phyloP scores from a whole-genome alignment of 257 asterid genomes.

The Osmanthus fragrans region DNA sequence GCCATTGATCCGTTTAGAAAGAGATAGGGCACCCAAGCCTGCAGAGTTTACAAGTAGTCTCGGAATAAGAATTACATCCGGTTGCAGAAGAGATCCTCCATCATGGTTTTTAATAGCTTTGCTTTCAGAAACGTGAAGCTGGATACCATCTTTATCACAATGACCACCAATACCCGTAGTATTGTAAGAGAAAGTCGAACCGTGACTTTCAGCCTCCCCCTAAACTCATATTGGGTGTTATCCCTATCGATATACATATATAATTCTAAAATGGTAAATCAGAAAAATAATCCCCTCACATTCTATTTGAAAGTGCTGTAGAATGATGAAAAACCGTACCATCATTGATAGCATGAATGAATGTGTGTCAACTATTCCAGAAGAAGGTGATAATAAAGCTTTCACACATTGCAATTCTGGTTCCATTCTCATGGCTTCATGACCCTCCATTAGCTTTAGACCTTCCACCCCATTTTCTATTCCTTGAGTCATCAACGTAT shows the following conservation, averaged over 20 bases:
- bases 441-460: slow-evolving; percentile 58
- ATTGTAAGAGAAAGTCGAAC: slow-evolving; percentile 63
- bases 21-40: slow-evolving; percentile 67
- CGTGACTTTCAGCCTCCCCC: slow-evolving; percentile 92
- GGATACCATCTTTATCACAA: slow-evolving; percentile 37
- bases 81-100: slow-evolving; percentile 35
- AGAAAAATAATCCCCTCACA: background rate
- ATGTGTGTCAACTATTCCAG: slow-evolving; percentile 77
- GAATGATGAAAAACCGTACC: slow-evolving; percentile 39
- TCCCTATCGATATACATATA: slow-evolving; percentile 51
- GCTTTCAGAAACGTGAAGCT: slow-evolving; percentile 64
- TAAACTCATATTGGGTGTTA: slow-evolving; percentile 47
- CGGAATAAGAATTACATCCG: slow-evolving; percentile 72
- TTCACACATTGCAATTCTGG: slow-evolving; percentile 68
- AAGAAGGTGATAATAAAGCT: slow-evolving; percentile 72
- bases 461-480: slow-evolving; percentile 69
- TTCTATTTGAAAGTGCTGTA: background rate
- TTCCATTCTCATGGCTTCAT: slow-evolving; percentile 62
- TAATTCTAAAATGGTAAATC: slow-evolving; percentile 36
- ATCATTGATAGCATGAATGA: slow-evolving; percentile 72
- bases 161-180: slow-evolving; percentile 72
- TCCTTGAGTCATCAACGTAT: slow-evolving; percentile 54
- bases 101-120: slow-evolving; percentile 43
- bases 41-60: slow-evolving; percentile 75
- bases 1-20: slow-evolving; percentile 54